phyloP scores from a whole-genome alignment of 2,329 filamentous ascomycete species.

The Aspergillus caelatus region DNA sequence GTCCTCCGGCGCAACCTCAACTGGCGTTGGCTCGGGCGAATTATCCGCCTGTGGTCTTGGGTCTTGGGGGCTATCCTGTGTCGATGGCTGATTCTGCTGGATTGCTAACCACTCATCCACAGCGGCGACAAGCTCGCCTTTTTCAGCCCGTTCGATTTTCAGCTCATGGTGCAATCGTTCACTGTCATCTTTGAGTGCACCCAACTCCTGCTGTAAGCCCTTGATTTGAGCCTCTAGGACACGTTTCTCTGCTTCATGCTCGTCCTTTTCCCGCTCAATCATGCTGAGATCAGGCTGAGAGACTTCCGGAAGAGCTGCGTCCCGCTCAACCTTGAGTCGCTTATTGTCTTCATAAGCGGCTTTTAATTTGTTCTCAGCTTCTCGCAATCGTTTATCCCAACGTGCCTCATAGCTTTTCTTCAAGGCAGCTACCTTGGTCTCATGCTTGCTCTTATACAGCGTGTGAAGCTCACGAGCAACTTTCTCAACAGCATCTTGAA shows the following conservation, averaged over 20 bases:
- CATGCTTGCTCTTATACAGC: constrained; percentile 95
- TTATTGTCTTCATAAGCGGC: constrained; percentile 75
- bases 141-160: constrained; percentile 52
- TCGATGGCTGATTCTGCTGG: constrained; percentile 30
- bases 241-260: constrained; percentile 67
- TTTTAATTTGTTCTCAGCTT: constrained; percentile 72
- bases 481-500: constrained; percentile 84
- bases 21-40: constrained; percentile 15
- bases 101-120: constrained; percentile 52
- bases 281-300: constrained; percentile 51
- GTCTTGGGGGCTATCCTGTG: constrained; percentile 7
- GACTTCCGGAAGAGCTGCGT: constrained; percentile 66
- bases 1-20: constrained; percentile 22
- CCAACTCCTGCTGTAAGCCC: constrained; percentile 72
- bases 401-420: constrained; percentile 80
- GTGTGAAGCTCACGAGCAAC: constrained; percentile 92
- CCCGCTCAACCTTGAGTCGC: constrained; percentile 66
- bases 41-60: constrained; percentile 5
- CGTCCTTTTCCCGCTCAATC: constrained; percentile 54
- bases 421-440: constrained; percentile 89
- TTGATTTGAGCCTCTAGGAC: constrained; percentile 74
- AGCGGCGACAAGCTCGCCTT: constrained; percentile 51
- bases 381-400: constrained; percentile 84
- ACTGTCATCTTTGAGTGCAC: constrained; percentile 71
- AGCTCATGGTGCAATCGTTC: constrained; percentile 63